Evolutionary conservation across 306 rosid genomes (phyloP), one percentile per base, ranked within the genome.

Genomic region (Trifolium fragiferum): DNA sequence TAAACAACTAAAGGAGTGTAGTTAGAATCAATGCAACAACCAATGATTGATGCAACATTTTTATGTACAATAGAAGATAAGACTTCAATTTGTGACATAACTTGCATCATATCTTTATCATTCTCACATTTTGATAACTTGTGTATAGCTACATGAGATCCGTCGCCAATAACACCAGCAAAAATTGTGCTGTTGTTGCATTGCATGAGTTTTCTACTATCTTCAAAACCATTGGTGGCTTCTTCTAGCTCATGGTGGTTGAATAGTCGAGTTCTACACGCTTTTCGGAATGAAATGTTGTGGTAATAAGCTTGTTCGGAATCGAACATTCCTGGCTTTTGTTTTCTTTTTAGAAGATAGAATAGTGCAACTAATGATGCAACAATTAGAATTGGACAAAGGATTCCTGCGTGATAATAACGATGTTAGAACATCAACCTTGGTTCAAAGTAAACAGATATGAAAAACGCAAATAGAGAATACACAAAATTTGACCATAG

Each of bases 101-200:
- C 81, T 71, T 81, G 84, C 49, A 86, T 74, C 4, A 92, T 67
- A 78, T 92, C 96, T 3, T 76, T 88, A 80, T 89, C 90, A 7
- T 84, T 86, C 64, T 82, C 93, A 68, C 90, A 92, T 60, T 76
- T 84, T 65, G 33, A 57, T 57, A 89, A 67, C 72, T 83, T 86
- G 78, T 92, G 97, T 35, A 94, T 89, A 19, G 93, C 97, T 66
- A 92, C 47, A 68, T 80, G 93, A 6, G 89, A 88, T 72, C 96
- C 97, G 41, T 90, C 96, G 1, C 86, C 86, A 2, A 92, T 86
- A 58, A 88, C 84, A 23, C 97, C 98, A 0, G 91, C 76, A 20
- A 76, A 91, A 37, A 94, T 86, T 66, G 86, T 16, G 4, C 97
- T 92, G 8, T 87, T 83, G 5, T 59, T 51, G 32, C 85, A 77